These are phyloP conservation scores for Rhodotorula sp. DNA, from an alignment of 1,284 basidiomycete genomes.

Conservation along the genomic window DNA sequence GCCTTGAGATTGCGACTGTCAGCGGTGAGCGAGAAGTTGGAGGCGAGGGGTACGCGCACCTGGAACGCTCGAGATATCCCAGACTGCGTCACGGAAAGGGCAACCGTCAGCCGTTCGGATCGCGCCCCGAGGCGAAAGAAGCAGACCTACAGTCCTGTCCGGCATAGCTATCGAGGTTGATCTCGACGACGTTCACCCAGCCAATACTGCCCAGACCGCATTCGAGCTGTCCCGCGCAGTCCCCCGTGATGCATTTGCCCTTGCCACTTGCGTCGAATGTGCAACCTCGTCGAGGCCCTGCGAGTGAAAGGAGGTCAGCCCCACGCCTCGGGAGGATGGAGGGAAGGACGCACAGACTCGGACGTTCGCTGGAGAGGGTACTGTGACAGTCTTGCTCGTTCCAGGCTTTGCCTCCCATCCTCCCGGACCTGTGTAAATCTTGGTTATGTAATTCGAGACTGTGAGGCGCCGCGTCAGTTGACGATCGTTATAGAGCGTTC, in stretches of 20 bases:
- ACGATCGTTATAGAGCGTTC: too few relatives aligned
- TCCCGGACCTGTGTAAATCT: neutral
- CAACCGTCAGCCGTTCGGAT: too few relatives aligned
- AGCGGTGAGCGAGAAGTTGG: neutral
- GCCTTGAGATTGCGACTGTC: neutral
- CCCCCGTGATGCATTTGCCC: constrained; percentile 13
- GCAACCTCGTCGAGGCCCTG: constrained; percentile 15
- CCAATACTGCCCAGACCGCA: constrained; percentile 3
- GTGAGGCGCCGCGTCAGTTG: neutral
- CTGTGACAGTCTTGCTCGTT: neutral
- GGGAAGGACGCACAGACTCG: constrained; percentile 11
- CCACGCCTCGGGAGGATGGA: too few relatives aligned
- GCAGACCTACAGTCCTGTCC: constrained; percentile 12
- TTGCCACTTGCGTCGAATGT: neutral
- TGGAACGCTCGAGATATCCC: constrained; percentile 17
- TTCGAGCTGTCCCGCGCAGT: constrained; percentile 8
- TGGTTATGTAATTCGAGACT: neutral
- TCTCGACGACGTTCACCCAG: constrained; percentile 19
- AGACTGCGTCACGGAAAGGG: neutral
- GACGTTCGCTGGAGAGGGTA: constrained; percentile 2
- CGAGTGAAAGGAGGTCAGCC: neutral
- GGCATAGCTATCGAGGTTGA: constrained; percentile 14
- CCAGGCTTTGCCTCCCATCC: constrained; percentile 10
- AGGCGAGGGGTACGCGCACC: neutral
- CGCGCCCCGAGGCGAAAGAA: neutral